Evolutionary conservation across 2,329 filamentous ascomycete genomes (phyloP).

Genomic region (Alternaria solani): DNA sequence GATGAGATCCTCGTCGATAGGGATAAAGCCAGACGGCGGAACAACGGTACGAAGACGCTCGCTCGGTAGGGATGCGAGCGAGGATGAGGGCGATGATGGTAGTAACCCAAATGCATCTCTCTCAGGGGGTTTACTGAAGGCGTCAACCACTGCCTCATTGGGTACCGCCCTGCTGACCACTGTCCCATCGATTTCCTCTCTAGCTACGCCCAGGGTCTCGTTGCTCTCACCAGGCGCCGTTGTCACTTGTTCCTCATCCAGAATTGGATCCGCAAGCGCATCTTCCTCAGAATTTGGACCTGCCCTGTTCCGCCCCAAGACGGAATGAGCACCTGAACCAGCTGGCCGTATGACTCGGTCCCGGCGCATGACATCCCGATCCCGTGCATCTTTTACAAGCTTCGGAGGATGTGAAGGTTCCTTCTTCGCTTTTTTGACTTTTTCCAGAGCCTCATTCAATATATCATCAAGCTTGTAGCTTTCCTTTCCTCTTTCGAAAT

Average conservation of each 20-base stretch:
- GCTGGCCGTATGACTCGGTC: background rate
- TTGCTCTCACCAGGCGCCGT: background rate
- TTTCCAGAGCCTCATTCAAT: constrained; percentile 6
- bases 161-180: background rate
- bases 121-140: background rate
- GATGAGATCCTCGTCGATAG: constrained; percentile 31
- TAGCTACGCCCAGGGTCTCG: background rate
- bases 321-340: background rate
- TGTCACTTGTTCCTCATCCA: background rate
- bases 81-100: background rate
- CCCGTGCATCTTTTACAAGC: background rate
- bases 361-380: too few relatives aligned
- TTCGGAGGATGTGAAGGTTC: background rate
- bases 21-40: constrained; percentile 11
- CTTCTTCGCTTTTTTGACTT: background rate
- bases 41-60: constrained; percentile 23
- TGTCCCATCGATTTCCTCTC: too few relatives aligned
- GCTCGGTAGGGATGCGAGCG: background rate
- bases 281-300: background rate
- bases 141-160: too few relatives aligned
- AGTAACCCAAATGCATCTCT: rapidly evolving
- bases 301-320: background rate
- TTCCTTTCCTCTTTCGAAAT: background rate
- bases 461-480: constrained; percentile 1
- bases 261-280: background rate